phyloP scores from a whole-genome alignment of 331 rosid species.

The Quercus lobata region DNA sequence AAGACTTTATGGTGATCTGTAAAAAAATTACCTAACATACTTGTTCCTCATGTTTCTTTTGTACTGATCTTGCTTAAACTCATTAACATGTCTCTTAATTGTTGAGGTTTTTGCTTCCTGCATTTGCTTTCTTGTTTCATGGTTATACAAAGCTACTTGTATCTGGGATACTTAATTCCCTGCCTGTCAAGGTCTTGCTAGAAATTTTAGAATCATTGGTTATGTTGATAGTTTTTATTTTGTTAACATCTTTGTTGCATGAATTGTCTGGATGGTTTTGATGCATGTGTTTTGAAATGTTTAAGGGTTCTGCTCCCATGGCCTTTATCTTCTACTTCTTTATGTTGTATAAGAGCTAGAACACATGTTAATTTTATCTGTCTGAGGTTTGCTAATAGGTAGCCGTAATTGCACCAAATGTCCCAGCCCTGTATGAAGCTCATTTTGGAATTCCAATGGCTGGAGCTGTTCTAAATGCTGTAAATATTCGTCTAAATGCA shows the following conservation, averaged over 20 bases:
- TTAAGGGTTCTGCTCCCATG: neutral
- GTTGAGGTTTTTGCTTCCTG: neutral
- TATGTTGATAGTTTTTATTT: neutral
- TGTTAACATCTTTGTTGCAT: neutral
- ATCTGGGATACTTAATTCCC: neutral
- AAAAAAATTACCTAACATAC: neutral
- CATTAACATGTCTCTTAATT: neutral
- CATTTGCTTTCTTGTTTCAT: neutral
- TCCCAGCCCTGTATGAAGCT: conserved; percentile 89
- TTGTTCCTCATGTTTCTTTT: neutral
- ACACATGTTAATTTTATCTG: conserved; percentile 5
- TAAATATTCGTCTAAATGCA: conserved; percentile 78
- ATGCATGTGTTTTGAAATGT: neutral
- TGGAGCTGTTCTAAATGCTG: conserved; percentile 80
- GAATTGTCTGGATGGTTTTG: neutral
- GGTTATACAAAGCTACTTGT: neutral
- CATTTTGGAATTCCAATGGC: conserved; percentile 90
- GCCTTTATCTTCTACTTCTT: neutral
- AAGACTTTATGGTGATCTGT: neutral
- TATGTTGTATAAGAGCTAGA: conserved; percentile 15
- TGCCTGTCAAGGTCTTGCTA: neutral
- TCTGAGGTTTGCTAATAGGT: conserved; percentile 47
- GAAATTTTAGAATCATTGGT: neutral
- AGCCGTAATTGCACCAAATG: conserved; percentile 77
- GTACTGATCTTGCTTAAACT: neutral